These are phyloP conservation scores for Chlamydomonas eustigma DNA, from an alignment of 139 green algal species.

Conservation along the genomic window DNA sequence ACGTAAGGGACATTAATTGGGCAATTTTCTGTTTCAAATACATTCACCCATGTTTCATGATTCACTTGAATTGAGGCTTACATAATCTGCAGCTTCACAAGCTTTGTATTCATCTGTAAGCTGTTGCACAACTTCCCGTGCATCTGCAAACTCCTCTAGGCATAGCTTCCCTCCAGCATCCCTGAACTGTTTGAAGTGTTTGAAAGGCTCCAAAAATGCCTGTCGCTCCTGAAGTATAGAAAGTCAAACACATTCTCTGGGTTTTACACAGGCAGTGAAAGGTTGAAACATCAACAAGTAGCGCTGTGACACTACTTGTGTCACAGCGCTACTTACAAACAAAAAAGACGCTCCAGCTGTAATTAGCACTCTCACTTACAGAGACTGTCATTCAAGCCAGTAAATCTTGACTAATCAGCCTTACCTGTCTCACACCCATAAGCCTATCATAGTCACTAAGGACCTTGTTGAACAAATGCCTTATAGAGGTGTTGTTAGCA, in stretches of 20 bases:
- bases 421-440: constrained; percentile 52
- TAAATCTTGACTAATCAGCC: not conserved
- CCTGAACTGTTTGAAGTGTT: constrained; percentile 57
- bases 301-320: too few relatives aligned
- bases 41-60: too few relatives aligned
- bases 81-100: not conserved
- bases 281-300: too few relatives aligned
- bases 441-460: constrained; percentile 95
- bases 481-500: constrained; percentile 96
- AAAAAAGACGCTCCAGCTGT: too few relatives aligned
- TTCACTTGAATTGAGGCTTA: too few relatives aligned
- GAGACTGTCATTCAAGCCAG: too few relatives aligned
- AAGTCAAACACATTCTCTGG: too few relatives aligned
- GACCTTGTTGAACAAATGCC: constrained; percentile 86
- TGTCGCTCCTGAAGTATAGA: constrained; percentile 50
- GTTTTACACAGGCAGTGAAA: too few relatives aligned
- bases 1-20: too few relatives aligned
- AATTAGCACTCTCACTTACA: too few relatives aligned
- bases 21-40: too few relatives aligned
- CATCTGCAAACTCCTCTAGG: constrained; percentile 90
- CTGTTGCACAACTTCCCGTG: constrained; percentile 72
- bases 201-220: constrained; percentile 84
- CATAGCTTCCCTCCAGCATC: constrained; percentile 32
- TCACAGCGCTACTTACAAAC: too few relatives aligned
- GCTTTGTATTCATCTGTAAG: constrained; percentile 75